Percentiles rank a stretch among this genome's conserved stretches.
phyloP scores from a whole-genome alignment of 805 yeast genomes.

The Clavispora santaluciae region DNA sequence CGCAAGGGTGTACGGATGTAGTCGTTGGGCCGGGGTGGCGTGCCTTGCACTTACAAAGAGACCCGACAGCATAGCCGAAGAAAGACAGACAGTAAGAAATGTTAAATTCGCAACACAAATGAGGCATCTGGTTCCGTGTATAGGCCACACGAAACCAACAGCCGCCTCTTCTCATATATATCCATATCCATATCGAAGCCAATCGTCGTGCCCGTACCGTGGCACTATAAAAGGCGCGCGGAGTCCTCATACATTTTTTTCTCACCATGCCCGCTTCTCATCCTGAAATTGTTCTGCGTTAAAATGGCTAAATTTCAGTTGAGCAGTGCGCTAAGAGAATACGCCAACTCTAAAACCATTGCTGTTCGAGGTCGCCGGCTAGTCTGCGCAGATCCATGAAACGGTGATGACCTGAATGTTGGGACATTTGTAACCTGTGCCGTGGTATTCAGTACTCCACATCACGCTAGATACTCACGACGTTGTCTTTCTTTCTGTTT shows the following conservation, averaged over 20 bases:
- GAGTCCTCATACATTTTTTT: not conserved
- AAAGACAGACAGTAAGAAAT: not conserved
- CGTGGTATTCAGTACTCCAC: too few species aligned
- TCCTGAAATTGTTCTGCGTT: not conserved
- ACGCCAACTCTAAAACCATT: slow-evolving; percentile 92
- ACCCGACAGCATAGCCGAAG: not conserved
- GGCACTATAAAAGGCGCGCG: not conserved
- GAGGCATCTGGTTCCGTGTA: not conserved
- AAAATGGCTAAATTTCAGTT: slow-evolving; percentile 1
- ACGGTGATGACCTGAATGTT: slow-evolving; percentile 92
- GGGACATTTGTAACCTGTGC: slow-evolving; percentile 47
- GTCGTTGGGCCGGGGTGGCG: too few species aligned
- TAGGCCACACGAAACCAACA: too few species aligned
- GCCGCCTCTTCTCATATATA: too few species aligned
- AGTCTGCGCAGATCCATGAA: slow-evolving; percentile 78
- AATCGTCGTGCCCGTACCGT: slow-evolving; percentile 7
- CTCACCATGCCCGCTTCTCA: not conserved
- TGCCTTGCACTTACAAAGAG: too few species aligned
- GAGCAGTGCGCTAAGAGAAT: not conserved
- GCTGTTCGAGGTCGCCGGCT: slow-evolving; percentile 91
- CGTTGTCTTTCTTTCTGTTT: not conserved
- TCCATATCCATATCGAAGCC: too few species aligned
- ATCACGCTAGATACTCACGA: too few species aligned
- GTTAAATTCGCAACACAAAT: not conserved
- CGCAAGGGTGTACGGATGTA: too few species aligned